These are phyloP conservation scores for Heliamphora pulchella DNA, from an alignment of 179 eudicot species.

Conservation along the genomic window DNA sequence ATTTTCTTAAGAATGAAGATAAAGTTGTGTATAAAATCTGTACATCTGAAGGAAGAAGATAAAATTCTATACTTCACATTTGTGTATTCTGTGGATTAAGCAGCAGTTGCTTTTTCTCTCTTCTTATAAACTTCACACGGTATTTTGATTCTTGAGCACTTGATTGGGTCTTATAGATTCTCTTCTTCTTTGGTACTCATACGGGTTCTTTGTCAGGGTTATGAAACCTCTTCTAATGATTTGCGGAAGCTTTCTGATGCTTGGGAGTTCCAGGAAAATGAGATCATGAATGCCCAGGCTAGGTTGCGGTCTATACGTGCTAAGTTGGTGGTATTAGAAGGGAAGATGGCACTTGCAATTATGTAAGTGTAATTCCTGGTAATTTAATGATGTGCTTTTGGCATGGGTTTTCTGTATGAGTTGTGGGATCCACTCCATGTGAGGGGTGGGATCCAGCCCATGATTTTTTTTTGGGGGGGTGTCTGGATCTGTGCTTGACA, in stretches of 20 bases:
- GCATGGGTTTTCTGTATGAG: too few species aligned
- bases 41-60: neutral
- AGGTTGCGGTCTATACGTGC: conserved; percentile 71
- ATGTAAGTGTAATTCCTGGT: conserved; percentile 36
- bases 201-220: conserved; percentile 31
- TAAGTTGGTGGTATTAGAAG: conserved; percentile 69
- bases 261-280: conserved; percentile 82
- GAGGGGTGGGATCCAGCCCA: too few species aligned
- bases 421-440: too few species aligned
- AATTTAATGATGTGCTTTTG: neutral
- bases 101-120: neutral
- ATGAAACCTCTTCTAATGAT: conserved; percentile 36
- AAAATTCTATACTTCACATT: neutral
- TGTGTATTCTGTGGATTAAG: neutral
- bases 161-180: neutral
- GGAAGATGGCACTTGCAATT: conserved; percentile 70
- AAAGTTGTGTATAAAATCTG: neutral
- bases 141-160: neutral
- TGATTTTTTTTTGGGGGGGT: too few species aligned
- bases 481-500: too few species aligned
- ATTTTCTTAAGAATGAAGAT: neutral
- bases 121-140: neutral
- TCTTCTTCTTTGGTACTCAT: neutral
- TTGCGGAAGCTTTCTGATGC: conserved; percentile 64
- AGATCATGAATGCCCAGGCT: conserved; percentile 57